Base-by-base conservation (phyloP, 2,329 filamentous ascomycete genomes). In the Thelonectria olida region DNA sequence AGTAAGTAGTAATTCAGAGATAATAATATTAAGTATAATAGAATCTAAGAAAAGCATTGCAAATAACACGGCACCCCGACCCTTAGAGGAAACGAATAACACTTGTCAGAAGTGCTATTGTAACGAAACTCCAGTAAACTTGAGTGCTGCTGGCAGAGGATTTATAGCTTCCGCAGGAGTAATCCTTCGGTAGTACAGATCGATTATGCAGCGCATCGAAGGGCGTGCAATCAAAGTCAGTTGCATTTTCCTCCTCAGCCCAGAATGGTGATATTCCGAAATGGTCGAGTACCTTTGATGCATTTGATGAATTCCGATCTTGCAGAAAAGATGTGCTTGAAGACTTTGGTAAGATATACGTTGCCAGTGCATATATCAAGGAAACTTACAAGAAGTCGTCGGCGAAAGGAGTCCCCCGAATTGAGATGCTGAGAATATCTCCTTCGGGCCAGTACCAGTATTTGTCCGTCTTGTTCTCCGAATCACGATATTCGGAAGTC, bases 381-480 rank as follows among this genome's bases (percentile, higher is more conserved):
- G 10, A 25, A 49, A 53, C 62, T 54, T 25, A 63, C 63, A 65
- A 65, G 25, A 65, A 63, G 12, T 34, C 60, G 13, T 57, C 41
- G 15, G 39, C 28, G 10, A 61, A 17, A 2, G 41, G 45, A 17
- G 41, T 27, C 7, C 19, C 28, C 0, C 6, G 9, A 12, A 61
- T 60, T 1, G 3, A 20, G 39, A 61, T 54, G 7, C 15, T 23
- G 4, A n/a, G 22, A 3, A 63, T 61, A 3, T 63, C 42, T 7
- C 44, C 10, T 5, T 36, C 19, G 1, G 63, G 63, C 60, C 63
- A 65, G 25, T 60, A 63, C 60, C 60, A 65, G n/a, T 42, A 45
- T n/a, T 15, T 17, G 6, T 54, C 54, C 9, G 31, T 51, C 0
- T 44, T 47, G 7, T 58, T 45, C 9, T 34, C 31, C 4, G 31